A percentile compares a stretch with the other conserved stretches of the same genome.
Evolutionary conservation across 2,329 filamentous ascomycete species (phyloP).

Genomic region (Tolypocladium endophyticum): DNA sequence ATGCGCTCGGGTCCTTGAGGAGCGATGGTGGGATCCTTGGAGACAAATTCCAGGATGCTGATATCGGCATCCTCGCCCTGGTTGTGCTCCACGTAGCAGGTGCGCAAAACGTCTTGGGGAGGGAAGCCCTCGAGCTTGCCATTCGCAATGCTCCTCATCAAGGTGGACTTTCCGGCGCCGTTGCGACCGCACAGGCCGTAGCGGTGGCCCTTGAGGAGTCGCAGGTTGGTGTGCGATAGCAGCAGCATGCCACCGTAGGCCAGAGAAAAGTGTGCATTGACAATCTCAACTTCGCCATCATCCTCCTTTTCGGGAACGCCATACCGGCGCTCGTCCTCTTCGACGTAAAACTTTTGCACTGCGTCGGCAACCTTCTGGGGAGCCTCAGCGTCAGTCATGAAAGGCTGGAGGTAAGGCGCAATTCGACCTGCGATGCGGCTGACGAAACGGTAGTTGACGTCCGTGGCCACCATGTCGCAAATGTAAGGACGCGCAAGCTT

Average conservation of each 20-base stretch:
- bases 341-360: constrained; percentile 68
- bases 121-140: constrained; percentile 98
- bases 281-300: constrained; percentile 88
- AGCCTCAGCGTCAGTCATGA: constrained; percentile 54
- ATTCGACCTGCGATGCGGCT: constrained; percentile 60
- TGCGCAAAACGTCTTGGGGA: constrained; percentile 80
- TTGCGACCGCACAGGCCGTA: constrained; percentile 97
- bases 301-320: constrained; percentile 79
- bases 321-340: constrained; percentile 79
- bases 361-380: constrained; percentile 55
- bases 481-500: constrained; percentile 63
- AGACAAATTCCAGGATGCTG: constrained; percentile 86
- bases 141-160: constrained; percentile 92
- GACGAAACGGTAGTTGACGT: constrained; percentile 73
- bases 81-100: constrained; percentile 98
- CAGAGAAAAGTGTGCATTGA: constrained; percentile 94
- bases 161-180: constrained; percentile 95
- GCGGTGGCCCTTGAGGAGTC: constrained; percentile 88
- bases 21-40: constrained; percentile 78
- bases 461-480: constrained; percentile 74
- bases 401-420: constrained; percentile 61
- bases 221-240: constrained; percentile 89
- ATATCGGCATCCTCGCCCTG: constrained; percentile 96
- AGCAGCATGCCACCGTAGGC: constrained; percentile 97
- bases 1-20: constrained; percentile 73